Conservation (phyloP, 1,284 basidiomycete genomes). For the Baeospora myosura region DNA sequence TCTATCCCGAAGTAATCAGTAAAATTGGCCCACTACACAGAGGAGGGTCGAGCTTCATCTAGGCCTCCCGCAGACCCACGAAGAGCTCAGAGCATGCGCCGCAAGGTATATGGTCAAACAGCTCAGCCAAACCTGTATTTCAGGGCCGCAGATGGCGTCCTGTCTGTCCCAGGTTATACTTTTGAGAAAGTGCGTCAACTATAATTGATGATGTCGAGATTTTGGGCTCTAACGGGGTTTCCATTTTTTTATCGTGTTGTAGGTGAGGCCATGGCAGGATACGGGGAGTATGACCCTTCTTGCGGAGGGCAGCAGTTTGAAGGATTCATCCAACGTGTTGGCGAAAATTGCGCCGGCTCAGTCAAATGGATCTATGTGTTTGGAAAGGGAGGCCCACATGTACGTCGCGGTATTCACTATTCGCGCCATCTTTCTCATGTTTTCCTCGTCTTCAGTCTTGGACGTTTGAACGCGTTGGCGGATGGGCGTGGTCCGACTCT, state of each 20-base stretch:
- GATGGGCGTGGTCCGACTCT: conserved; percentile 47
- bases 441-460: conserved; percentile 34
- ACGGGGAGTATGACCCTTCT: conserved; percentile 63
- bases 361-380: conserved; percentile 61
- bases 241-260: conserved; percentile 3
- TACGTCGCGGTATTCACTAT: conserved; percentile 25
- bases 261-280: conserved; percentile 62
- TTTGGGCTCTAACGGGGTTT: not conserved
- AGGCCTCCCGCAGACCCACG: conserved; percentile 23
- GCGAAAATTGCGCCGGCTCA: conserved; percentile 67
- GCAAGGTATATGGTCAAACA: conserved; percentile 36
- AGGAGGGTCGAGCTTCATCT: conserved; percentile 2
- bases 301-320: conserved; percentile 59
- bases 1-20: conserved; percentile 2
- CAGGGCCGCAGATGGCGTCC: conserved; percentile 40
- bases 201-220: not conserved
- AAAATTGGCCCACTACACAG: not conserved
- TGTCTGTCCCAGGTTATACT: conserved; percentile 60
- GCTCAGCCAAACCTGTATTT: conserved; percentile 41
- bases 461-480: conserved; percentile 40
- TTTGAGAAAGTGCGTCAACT: conserved; percentile 49
- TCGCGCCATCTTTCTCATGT: not conserved
- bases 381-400: conserved; percentile 68
- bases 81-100: conserved; percentile 16
- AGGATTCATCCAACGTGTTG: conserved; percentile 58